Conservation (phyloP, 2,329 filamentous ascomycete species). For the Colletotrichum salicis region DNA sequence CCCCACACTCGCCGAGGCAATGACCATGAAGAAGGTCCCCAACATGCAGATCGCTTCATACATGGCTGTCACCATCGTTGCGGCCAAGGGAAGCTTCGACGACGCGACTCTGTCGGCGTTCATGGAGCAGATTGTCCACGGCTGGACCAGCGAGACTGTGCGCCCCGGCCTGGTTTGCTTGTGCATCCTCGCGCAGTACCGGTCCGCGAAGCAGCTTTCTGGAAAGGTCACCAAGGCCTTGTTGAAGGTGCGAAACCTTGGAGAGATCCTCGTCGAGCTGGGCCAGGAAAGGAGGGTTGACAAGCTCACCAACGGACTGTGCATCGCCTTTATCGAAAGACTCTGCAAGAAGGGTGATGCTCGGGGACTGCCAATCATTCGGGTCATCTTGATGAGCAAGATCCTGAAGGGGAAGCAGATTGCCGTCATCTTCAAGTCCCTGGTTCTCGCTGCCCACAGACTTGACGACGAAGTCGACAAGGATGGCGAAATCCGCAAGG, state of each 20-base stretch:
- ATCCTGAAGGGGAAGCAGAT: constrained; percentile 72
- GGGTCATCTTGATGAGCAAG: constrained; percentile 68
- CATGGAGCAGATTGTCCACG: constrained; percentile 86
- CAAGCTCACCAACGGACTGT: constrained; percentile 78
- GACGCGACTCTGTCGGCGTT: constrained; percentile 85
- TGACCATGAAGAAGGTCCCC: constrained; percentile 79
- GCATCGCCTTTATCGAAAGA: constrained; percentile 71
- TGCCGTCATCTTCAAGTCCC: constrained; percentile 71
- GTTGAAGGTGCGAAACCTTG: constrained; percentile 70
- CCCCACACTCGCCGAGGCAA: constrained; percentile 79
- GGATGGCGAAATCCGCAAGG: constrained; percentile 67
- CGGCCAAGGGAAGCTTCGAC: constrained; percentile 81
- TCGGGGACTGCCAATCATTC: constrained; percentile 67
- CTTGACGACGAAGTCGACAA: constrained; percentile 65
- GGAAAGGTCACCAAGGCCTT: constrained; percentile 76
- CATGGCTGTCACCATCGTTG: constrained; percentile 88
- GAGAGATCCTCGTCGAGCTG: constrained; percentile 69
- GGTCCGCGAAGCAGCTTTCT: constrained; percentile 75
- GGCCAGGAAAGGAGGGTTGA: constrained; percentile 74
- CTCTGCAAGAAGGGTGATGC: constrained; percentile 69
- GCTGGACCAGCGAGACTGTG: constrained; percentile 79
- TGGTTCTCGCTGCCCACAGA: constrained; percentile 70
- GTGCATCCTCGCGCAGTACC: constrained; percentile 83
- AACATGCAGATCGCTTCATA: constrained; percentile 89
- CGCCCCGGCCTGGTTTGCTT: constrained; percentile 82